A percentile compares a stretch with the other conserved stretches of the same genome.
Conservation (phyloP, 2,329 filamentous ascomycete species). For the Pseudocercospora macadamiae region DNA sequence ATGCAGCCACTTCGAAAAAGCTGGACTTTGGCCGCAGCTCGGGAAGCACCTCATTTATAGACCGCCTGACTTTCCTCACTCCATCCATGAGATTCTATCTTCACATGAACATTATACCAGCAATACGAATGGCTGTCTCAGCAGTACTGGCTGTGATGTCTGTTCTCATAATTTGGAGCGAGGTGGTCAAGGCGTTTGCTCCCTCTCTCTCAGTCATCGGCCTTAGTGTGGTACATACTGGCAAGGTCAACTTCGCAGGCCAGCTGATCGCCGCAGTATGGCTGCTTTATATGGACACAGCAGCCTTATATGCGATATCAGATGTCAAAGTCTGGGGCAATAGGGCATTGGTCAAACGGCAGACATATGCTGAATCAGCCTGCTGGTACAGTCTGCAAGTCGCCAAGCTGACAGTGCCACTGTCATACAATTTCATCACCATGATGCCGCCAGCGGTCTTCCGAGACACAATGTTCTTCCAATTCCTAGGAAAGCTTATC, state of each 20-base stretch:
- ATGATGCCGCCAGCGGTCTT: slow-evolving; percentile 77
- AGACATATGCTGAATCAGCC: slow-evolving; percentile 89
- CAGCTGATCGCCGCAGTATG: slow-evolving; percentile 83
- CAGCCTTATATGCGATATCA: slow-evolving; percentile 82
- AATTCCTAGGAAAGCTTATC: slow-evolving; percentile 81
- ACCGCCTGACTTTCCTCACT: slow-evolving; percentile 65
- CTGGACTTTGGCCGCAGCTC: slow-evolving; percentile 68
- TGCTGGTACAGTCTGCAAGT: slow-evolving; percentile 96
- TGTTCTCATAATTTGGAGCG: slow-evolving; percentile 85
- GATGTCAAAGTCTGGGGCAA: slow-evolving; percentile 98
- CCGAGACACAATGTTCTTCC: slow-evolving; percentile 78
- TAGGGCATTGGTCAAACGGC: slow-evolving; percentile 82
- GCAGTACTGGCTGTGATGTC: slow-evolving; percentile 73
- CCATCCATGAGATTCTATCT: slow-evolving; percentile 81
- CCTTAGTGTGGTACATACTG: slow-evolving; percentile 71
- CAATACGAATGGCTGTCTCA: slow-evolving; percentile 66
- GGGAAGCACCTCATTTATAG: slow-evolving; percentile 45
- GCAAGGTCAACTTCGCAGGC: slow-evolving; percentile 80
- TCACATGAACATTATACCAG: slow-evolving; percentile 74
- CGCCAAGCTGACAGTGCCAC: slow-evolving; percentile 86
- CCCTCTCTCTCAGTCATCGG: slow-evolving; percentile 73
- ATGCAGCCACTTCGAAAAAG: slow-evolving; percentile 77
- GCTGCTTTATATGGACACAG: slow-evolving; percentile 95
- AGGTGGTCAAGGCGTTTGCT: slow-evolving; percentile 81
- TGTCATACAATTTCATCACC: slow-evolving; percentile 95